These are phyloP conservation scores for Euphrasia arctica DNA, from an alignment of 305 asterid genomes.

Conservation along the genomic window DNA sequence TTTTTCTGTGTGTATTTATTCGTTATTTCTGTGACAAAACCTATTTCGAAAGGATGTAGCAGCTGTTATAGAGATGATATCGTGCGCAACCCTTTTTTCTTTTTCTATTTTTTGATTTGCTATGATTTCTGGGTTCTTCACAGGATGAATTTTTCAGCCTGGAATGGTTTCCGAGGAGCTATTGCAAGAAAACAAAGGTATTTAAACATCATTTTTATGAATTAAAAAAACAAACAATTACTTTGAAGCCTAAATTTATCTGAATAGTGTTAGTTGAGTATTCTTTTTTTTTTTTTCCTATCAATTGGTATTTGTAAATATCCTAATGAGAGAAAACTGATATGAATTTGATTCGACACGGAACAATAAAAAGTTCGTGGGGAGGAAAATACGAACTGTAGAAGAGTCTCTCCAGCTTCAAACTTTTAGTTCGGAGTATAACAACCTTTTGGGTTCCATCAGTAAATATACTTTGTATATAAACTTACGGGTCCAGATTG, in stretches of 20 bases:
- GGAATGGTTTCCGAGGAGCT: conserved; percentile 11
- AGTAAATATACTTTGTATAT: not conserved
- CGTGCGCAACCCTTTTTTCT: not conserved
- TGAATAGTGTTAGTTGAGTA: not conserved
- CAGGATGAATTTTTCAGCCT: conserved; percentile 3
- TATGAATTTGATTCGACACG: conserved; percentile 1
- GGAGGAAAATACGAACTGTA: not conserved
- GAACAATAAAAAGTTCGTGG: not conserved
- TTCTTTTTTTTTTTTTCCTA: no score
- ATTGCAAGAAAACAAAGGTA: conserved; percentile 11
- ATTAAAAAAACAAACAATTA: not conserved
- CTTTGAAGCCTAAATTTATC: not conserved
- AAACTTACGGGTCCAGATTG: not conserved
- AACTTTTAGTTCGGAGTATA: not conserved
- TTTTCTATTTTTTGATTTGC: conserved; percentile 1
- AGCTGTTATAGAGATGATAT: not conserved
- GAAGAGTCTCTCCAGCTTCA: not conserved
- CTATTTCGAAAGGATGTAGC: no score
- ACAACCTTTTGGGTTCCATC: not conserved
- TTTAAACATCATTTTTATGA: not conserved
- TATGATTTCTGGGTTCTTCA: conserved; percentile 14
- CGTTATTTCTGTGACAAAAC: not conserved
- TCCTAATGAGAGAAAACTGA: not conserved
- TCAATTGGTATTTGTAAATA: not conserved
- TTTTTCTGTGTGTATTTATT: no score